A percentile compares a stretch with the other conserved stretches of the same genome.
Conservation (phyloP, 495 filamentous ascomycete genomes). For the Penicillium coprophilum region DNA sequence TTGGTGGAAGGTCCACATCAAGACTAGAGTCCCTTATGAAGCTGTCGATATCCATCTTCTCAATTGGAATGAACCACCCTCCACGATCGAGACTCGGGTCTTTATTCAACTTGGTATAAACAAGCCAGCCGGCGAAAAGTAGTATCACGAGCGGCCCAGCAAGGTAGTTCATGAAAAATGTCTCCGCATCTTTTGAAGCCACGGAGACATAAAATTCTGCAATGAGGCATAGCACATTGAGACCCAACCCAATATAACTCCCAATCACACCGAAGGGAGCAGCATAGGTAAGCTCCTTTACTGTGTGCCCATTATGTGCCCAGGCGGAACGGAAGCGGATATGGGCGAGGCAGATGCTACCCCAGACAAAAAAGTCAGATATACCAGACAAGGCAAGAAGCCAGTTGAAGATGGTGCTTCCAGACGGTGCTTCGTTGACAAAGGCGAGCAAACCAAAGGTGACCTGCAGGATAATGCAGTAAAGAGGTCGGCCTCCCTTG, state of each 20-base stretch:
- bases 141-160: slow-evolving; percentile 56
- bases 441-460: slow-evolving; percentile 56
- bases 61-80: slow-evolving; percentile 20
- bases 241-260: slow-evolving; percentile 61
- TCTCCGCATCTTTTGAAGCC: slow-evolving; percentile 46
- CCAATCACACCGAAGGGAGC: slow-evolving; percentile 66
- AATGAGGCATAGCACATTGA: slow-evolving; percentile 61
- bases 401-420: slow-evolving; percentile 54
- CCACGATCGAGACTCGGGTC: slow-evolving; percentile 29
- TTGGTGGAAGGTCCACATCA: slow-evolving; percentile 29
- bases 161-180: slow-evolving; percentile 65
- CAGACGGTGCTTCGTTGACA: slow-evolving; percentile 48
- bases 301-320: slow-evolving; percentile 52
- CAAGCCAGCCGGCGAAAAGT: slow-evolving; percentile 39
- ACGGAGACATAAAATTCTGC: slow-evolving; percentile 56
- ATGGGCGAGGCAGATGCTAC: slow-evolving; percentile 67
- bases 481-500: slow-evolving; percentile 55
- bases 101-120: slow-evolving; percentile 26
- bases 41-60: slow-evolving; percentile 28
- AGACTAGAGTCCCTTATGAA: slow-evolving; percentile 26
- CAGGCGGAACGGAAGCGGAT: slow-evolving; percentile 70
- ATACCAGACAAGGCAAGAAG: slow-evolving; percentile 68
- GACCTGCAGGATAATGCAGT: slow-evolving; percentile 53
- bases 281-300: slow-evolving; percentile 71
- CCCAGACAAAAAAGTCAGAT: slow-evolving; percentile 68